A percentile compares a stretch with the other conserved stretches of the same genome.
phyloP scores from a whole-genome alignment of 2,329 filamentous ascomycete species.

The Chrysoporthe austroafricana region DNA sequence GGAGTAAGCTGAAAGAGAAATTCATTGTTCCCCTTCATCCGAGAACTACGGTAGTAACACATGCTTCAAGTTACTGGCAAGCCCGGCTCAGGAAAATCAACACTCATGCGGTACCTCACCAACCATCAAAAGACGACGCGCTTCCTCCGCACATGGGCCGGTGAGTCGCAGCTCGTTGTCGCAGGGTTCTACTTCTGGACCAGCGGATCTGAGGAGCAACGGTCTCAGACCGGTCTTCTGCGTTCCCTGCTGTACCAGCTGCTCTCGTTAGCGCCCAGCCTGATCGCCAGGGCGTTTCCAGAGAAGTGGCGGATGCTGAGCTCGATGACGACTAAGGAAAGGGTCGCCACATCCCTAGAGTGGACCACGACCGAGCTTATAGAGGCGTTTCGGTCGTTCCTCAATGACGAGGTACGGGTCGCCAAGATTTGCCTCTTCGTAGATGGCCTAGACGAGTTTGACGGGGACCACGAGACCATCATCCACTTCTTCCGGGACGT shows the following conservation, averaged over 20 bases:
- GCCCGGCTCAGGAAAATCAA: constrained; percentile 52
- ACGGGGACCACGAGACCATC: constrained; percentile 34
- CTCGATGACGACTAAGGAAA: constrained; percentile 36
- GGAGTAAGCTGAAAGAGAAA: constrained; percentile 9
- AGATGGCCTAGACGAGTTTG: constrained; percentile 35
- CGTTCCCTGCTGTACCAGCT: constrained; percentile 44
- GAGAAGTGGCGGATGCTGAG: constrained; percentile 36
- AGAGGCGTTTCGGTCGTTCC: constrained; percentile 32
- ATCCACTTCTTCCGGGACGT: constrained; percentile 31
- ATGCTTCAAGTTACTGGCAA: constrained; percentile 41
- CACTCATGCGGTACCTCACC: constrained; percentile 46
- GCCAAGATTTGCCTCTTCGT: constrained; percentile 35
- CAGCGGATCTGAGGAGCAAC: constrained; percentile 43
- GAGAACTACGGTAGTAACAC: background rate
- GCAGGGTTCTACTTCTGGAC: constrained; percentile 53
- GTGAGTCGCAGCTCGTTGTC: constrained; percentile 33
- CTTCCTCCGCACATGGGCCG: constrained; percentile 36
- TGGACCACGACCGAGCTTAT: constrained; percentile 40
- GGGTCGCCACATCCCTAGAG: constrained; percentile 36
- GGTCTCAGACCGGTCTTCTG: constrained; percentile 42
- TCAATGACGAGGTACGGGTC: constrained; percentile 27
- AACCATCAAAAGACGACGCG: constrained; percentile 31
- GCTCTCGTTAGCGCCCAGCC: constrained; percentile 33
- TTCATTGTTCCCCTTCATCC: too few relatives aligned
- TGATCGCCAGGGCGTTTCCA: constrained; percentile 36